Evolutionary conservation across 2,329 filamentous ascomycete species (phyloP).

Genomic region (Calonectria hawksworthii): DNA sequence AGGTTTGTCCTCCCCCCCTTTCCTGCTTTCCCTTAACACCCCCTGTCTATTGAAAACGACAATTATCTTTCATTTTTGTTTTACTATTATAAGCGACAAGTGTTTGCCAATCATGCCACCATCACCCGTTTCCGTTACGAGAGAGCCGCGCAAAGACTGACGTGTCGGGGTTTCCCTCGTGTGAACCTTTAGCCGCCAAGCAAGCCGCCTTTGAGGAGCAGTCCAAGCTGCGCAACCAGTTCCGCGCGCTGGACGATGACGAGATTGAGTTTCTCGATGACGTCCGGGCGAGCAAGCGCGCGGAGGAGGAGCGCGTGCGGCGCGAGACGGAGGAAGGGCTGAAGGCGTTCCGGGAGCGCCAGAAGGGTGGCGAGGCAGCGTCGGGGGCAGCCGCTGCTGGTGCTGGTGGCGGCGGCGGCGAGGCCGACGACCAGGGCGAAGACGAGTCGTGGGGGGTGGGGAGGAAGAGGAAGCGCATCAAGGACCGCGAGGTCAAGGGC

Average conservation of each 20-base stretch:
- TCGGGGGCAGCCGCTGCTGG: conserved; percentile 35
- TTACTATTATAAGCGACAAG: neutral
- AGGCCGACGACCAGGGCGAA: conserved; percentile 41
- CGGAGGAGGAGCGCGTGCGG: conserved; percentile 67
- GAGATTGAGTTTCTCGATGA: conserved; percentile 82
- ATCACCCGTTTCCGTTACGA: neutral
- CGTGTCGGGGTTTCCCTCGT: neutral
- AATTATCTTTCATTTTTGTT: neutral
- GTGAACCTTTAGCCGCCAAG: conserved; percentile 72
- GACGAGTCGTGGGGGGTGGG: conserved; percentile 52
- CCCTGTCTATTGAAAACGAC: neutral
- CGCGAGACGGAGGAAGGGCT: conserved; percentile 71
- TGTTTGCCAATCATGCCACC: neutral
- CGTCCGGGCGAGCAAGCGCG: conserved; percentile 62
- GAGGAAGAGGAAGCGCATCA: conserved; percentile 55
- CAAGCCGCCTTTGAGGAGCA: conserved; percentile 87
- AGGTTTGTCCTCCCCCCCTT: conserved; percentile 61
- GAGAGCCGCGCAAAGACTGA: conserved; percentile 16
- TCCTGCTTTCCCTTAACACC: neutral
- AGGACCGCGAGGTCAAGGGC: conserved; percentile 54
- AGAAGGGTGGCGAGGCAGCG: conserved; percentile 50
- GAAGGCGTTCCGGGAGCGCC: conserved; percentile 67
- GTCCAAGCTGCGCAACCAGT: conserved; percentile 80
- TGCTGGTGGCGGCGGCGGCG: conserved; percentile 37
- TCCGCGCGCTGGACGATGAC: conserved; percentile 82